Evolutionary conservation across 2,329 filamentous ascomycete genomes (phyloP), one percentile per base, ranked within the genome.

Genomic region (Zelopaecilomyces penicillatus): DNA sequence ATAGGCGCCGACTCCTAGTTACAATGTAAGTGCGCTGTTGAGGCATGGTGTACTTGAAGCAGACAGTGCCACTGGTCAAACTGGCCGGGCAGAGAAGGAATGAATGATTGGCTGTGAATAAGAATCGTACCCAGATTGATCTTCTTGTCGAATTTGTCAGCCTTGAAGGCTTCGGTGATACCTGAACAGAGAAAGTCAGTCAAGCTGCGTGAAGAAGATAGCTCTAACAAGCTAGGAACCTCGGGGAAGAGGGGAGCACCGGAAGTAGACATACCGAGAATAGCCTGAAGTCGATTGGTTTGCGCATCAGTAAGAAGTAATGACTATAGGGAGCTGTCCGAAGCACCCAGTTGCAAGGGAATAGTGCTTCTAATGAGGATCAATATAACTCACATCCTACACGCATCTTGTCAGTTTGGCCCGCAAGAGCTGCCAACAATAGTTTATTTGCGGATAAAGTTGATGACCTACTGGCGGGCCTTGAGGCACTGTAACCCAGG

Each of bases 81-180:
- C 19, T 19, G 19, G 19, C 19, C 19, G 19, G 19, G 19, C 19
- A 19, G 19, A 19, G 19, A 19, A 19, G 19, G 19, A 19, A 19
- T 19, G 19, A 19, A 19, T 19, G 19, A 19, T 19, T 19, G 19
- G 19, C 19, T 19, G 19, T 19, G 19, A 19, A 19, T 19, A 19
- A 36, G 36, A 6, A 28, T 32, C 76, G 61, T 72, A 85, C 86
- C 93, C 50, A 98, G 75, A 75, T 97, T 97, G 77, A 98, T 97
- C 82, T 97, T 98, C 75, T 95, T 82, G 52, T 81, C 74, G 69
- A 94, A 91, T 61, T 75, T 78, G 67, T 98, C 93, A 69, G 90
- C 90, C 79, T 97, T 98, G 85, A 93, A 98, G 50, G 93, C 93
- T 74, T 98, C 93, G 52, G 93, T 97, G 71, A 98, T 89, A 66